Conservation (phyloP, 2,329 filamentous ascomycete species). For the Talaromyces sp. region DNA sequence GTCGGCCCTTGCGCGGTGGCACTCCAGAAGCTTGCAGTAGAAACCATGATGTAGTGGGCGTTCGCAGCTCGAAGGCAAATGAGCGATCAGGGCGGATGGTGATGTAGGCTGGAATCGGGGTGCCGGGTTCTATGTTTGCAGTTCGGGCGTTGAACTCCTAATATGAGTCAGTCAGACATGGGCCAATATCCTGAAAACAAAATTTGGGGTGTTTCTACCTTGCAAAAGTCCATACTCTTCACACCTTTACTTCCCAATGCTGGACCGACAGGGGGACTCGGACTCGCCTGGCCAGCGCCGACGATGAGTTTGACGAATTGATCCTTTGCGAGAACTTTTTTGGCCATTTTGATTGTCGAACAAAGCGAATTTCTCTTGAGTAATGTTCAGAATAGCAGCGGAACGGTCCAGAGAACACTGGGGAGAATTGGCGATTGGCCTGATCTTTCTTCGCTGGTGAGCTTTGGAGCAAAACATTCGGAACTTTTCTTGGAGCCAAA, state of each 20-base stretch:
- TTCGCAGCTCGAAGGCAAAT: constrained; percentile 89
- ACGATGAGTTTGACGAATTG: constrained; percentile 96
- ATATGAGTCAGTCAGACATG: not conserved
- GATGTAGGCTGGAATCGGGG: constrained; percentile 83
- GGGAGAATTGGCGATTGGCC: not conserved
- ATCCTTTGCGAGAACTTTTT: constrained; percentile 51
- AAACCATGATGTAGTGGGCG: constrained; percentile 87
- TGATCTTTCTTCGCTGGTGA: not conserved
- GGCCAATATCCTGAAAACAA: not conserved
- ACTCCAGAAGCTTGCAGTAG: constrained; percentile 78
- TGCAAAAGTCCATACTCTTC: constrained; percentile 99
- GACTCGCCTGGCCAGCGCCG: constrained; percentile 88
- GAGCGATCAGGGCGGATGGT: constrained; percentile 88
- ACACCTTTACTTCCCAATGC: constrained; percentile 95
- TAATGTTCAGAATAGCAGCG: not conserved
- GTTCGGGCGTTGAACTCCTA: constrained; percentile 98
- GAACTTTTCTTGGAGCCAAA: constrained; percentile 6
- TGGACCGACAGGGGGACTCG: constrained; percentile 91
- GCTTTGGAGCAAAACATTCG: not conserved
- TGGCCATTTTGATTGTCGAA: constrained; percentile 49
- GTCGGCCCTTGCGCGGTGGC: constrained; percentile 64
- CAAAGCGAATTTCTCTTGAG: no score
- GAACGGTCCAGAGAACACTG: not conserved
- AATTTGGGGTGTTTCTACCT: constrained; percentile 52
- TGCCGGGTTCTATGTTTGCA: constrained; percentile 72